Evolutionary conservation across 208 protist genomes (phyloP), one percentile per base, ranked within the genome.

Genomic region (Leishmania tropica): DNA sequence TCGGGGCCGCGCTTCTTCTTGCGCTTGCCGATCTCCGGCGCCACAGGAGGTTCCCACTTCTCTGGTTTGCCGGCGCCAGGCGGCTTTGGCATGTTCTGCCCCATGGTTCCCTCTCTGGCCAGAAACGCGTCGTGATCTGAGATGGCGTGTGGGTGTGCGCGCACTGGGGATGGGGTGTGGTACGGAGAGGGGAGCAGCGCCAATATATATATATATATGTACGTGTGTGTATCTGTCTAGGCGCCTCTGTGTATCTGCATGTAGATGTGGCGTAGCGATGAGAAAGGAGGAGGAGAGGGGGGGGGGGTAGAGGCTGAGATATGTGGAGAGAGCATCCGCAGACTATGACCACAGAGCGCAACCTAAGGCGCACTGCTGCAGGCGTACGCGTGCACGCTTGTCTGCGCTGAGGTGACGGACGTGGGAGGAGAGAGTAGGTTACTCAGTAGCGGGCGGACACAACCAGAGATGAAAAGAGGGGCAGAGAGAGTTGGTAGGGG

Each of bases 31-130:
- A 97, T 95, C 79, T 98, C 96, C 53, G 98, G 89, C 45, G 98
- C 98, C 48, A 98, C 94, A 31, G 99, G 98, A 28, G 97, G 97
- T 90, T 99, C 96, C 94, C 98, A 99, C 88, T 99, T 99, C 76
- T 93, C 90, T 8, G 89, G 87, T 51, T 86, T 91, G 64, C 81
- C 87, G 79, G 86, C 89, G 48, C 45, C 40, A 45, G 56, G 74
- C 67, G 93, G 85, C 78, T 92, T 93, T 45, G 67, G 83, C 77
- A 83, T 80, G 48, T 87, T 81, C 79, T 97, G 94, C n/a, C 94
- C 94, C 94, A 97, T 97, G 54, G 62, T 35, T 65, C n/a, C 17
- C n/a, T 21, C 3, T 31, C 17, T 75, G 40, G 10, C 6, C 24
- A 62, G 56, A 62, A 31, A 15, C 4, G 24, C 17, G 4, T 31